Evolutionary conservation across 352 stramenopile genomes (phyloP).

Genomic region (Phytophthora pluvialis): DNA sequence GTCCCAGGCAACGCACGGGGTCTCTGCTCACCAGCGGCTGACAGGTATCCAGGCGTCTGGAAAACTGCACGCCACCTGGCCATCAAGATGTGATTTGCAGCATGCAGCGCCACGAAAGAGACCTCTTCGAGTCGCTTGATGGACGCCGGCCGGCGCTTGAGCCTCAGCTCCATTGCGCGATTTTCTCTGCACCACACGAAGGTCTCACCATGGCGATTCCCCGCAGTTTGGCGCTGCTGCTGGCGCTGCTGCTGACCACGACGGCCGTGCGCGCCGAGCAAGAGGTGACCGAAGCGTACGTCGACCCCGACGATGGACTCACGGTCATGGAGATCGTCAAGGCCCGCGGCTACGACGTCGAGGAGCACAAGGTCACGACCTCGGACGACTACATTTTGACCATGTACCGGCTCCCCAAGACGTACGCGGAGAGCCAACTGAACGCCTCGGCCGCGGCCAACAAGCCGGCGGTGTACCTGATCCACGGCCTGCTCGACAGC

Average conservation of each 20-base stretch:
- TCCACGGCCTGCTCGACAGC: constrained; percentile 68
- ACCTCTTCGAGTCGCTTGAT: not conserved
- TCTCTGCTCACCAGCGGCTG: constrained; percentile 15
- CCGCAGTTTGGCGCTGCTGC: constrained; percentile 18
- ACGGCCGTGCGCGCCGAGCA: constrained; percentile 14
- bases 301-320: constrained; percentile 53
- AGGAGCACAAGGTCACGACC: constrained; percentile 66
- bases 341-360: constrained; percentile 56
- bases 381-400: constrained; percentile 66
- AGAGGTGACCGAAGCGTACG: constrained; percentile 25
- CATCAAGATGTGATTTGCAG: constrained; percentile 26
- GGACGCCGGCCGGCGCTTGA: not conserved
- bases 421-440: constrained; percentile 52
- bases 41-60: constrained; percentile 30
- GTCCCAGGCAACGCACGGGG: not conserved
- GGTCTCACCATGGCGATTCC: constrained; percentile 15
- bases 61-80: constrained; percentile 33
- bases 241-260: constrained; percentile 11
- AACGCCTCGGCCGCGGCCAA: constrained; percentile 33
- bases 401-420: constrained; percentile 70
- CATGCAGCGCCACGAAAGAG: constrained; percentile 17
- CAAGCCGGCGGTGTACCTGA: constrained; percentile 66
- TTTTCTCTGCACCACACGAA: constrained; percentile 15
- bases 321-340: constrained; percentile 59
- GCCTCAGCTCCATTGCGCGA: constrained; percentile 26